Conservation (phyloP, 495 filamentous ascomycete species). For the Penicillium samsonianum region DNA sequence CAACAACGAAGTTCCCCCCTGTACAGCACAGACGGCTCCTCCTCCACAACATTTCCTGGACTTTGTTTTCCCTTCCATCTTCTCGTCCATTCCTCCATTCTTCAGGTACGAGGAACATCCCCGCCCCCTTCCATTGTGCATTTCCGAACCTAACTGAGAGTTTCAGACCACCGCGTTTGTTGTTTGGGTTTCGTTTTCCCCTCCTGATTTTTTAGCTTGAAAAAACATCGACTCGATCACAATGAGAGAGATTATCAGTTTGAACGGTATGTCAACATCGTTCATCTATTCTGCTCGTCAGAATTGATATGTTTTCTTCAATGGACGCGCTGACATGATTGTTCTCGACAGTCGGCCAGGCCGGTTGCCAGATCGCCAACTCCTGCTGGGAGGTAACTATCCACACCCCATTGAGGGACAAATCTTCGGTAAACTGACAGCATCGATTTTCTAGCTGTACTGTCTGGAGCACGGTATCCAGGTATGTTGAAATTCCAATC, state of each 20-base stretch:
- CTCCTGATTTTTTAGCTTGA: conserved; percentile 38
- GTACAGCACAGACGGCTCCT: conserved; percentile 35
- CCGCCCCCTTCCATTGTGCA: conserved; percentile 25
- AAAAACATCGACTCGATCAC: conserved; percentile 44
- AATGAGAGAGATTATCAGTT: conserved; percentile 99
- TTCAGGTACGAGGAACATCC: conserved; percentile 22
- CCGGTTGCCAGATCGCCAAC: conserved; percentile 99
- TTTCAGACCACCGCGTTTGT: conserved; percentile 31
- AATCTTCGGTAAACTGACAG: conserved; percentile 29
- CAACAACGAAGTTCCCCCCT: conserved; percentile 40
- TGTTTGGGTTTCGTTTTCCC: conserved; percentile 33
- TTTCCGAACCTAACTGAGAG: conserved; percentile 21
- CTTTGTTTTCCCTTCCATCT: conserved; percentile 24
- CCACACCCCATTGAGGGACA: conserved; percentile 18
- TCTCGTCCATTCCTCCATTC: conserved; percentile 34
- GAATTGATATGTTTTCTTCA: conserved; percentile 22
- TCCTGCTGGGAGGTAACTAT: conserved; percentile 96
- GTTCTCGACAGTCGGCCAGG: conserved; percentile 82
- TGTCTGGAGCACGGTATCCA: conserved; percentile 99
- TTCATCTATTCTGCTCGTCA: not conserved
- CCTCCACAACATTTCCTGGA: conserved; percentile 36
- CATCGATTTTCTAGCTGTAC: conserved; percentile 71
- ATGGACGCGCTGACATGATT: conserved; percentile 26
- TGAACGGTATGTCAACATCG: conserved; percentile 76
- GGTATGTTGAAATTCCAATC: conserved; percentile 57